phyloP scores from a whole-genome alignment of 2,329 filamentous ascomycete species.

The Ceratocystis lukuohia region DNA sequence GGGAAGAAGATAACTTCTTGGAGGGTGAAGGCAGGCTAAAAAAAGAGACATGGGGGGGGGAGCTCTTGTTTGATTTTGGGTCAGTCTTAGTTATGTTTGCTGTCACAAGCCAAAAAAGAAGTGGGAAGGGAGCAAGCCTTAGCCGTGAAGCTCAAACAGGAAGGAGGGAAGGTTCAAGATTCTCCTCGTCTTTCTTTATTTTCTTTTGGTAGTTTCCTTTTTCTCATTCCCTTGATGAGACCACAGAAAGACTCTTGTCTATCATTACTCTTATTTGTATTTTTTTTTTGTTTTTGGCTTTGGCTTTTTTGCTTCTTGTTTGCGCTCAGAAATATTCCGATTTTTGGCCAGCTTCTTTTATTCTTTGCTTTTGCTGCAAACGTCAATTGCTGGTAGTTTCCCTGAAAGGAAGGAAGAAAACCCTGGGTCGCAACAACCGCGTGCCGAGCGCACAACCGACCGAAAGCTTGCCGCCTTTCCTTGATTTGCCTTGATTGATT shows the following conservation, averaged over 20 bases:
- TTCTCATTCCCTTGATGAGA: neutral
- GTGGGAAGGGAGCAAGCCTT: neutral
- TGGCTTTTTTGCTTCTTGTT: no score
- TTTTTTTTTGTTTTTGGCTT: neutral
- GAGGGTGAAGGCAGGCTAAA: neutral
- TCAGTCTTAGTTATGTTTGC: neutral
- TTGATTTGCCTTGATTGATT: neutral
- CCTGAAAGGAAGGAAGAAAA: neutral
- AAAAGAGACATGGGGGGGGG: neutral
- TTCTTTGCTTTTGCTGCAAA: neutral
- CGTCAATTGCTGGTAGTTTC: neutral
- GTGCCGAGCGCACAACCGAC: conserved; percentile 8
- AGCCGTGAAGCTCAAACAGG: neutral
- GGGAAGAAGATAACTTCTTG: neutral
- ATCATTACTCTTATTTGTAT: neutral
- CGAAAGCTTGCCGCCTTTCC: neutral
- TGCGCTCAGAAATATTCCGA: neutral
- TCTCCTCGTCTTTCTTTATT: neutral
- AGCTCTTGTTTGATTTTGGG: neutral
- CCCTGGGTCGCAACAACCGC: conserved; percentile 5
- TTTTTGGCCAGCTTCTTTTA: neutral
- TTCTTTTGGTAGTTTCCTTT: neutral
- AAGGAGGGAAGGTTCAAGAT: neutral
- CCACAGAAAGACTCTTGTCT: neutral
- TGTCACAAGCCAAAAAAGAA: conserved; percentile 4